Conservation (phyloP, 2,329 filamentous ascomycete species). For the Calonectria pseudoreteaudii region DNA sequence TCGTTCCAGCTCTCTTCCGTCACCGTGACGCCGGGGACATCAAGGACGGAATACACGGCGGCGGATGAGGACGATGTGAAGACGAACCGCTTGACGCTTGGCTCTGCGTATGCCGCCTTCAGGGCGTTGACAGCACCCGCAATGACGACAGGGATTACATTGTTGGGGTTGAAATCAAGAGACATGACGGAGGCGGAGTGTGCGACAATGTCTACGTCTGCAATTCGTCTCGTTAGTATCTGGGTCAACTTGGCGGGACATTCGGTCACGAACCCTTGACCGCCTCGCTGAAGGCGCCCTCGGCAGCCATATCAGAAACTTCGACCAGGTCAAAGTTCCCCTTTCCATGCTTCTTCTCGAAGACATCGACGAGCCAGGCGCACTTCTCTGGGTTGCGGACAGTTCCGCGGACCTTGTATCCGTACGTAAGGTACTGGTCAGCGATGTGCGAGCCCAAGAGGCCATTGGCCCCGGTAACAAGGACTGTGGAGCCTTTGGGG, state of each 20-base stretch:
- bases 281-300: conserved; percentile 41
- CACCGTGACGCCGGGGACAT: neutral
- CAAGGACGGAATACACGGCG: neutral
- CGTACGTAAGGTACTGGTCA: conserved; percentile 51
- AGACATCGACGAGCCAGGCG: conserved; percentile 45
- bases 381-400: conserved; percentile 50
- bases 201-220: conserved; percentile 46
- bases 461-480: conserved; percentile 57
- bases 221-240: neutral
- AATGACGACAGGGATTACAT: conserved; percentile 52
- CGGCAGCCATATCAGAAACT: conserved; percentile 49
- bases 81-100: conserved; percentile 54
- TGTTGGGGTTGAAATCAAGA: conserved; percentile 51
- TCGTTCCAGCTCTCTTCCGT: conserved; percentile 49
- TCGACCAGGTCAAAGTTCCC: conserved; percentile 49
- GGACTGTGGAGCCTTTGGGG: conserved; percentile 47
- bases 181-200: conserved; percentile 53
- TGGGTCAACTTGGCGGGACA: neutral
- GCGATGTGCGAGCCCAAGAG: conserved; percentile 55
- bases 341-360: conserved; percentile 47
- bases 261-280: conserved; percentile 38
- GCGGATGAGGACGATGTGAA: conserved; percentile 33
- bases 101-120: conserved; percentile 48
- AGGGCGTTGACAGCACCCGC: conserved; percentile 45
- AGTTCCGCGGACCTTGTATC: conserved; percentile 59